These are phyloP conservation scores for Diaporthe nobilis DNA, from an alignment of 2,329 filamentous ascomycete genomes.

Conservation along the genomic window DNA sequence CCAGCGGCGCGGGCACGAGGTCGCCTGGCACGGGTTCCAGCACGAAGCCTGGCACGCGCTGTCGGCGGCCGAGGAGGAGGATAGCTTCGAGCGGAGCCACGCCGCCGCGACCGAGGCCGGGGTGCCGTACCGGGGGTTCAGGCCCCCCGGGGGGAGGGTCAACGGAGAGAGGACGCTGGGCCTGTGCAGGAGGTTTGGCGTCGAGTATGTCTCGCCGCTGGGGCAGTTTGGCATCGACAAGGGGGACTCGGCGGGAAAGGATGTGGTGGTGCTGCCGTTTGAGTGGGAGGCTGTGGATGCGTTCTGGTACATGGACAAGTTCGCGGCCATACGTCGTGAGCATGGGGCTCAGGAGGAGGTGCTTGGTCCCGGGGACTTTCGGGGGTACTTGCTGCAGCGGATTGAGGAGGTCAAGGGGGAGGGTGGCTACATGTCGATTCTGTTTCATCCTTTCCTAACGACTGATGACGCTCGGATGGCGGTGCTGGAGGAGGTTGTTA, in stretches of 20 bases:
- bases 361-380: constrained; percentile 43
- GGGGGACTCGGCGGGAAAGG: constrained; percentile 6
- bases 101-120: constrained; percentile 38
- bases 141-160: constrained; percentile 48
- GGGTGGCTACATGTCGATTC: constrained; percentile 47
- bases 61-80: constrained; percentile 41
- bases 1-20: constrained; percentile 46
- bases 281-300: constrained; percentile 50
- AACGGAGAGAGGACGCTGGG: constrained; percentile 46
- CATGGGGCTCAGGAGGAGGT: constrained; percentile 42
- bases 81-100: constrained; percentile 47
- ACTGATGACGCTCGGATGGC: constrained; percentile 47
- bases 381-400: constrained; percentile 43
- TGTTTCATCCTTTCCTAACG: constrained; percentile 51
- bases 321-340: constrained; percentile 42
- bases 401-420: constrained; percentile 44
- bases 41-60: constrained; percentile 48
- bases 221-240: constrained; percentile 43
- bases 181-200: constrained; percentile 44
- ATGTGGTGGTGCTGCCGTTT: constrained; percentile 49
- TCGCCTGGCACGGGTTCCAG: constrained; percentile 52
- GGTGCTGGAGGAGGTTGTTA: constrained; percentile 47
- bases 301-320: constrained; percentile 52
- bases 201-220: constrained; percentile 49
- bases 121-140: constrained; percentile 47